phyloP scores from a whole-genome alignment of 371 early-diverging fungal genomes.

The Thermomucor indicae-seudaticae region DNA sequence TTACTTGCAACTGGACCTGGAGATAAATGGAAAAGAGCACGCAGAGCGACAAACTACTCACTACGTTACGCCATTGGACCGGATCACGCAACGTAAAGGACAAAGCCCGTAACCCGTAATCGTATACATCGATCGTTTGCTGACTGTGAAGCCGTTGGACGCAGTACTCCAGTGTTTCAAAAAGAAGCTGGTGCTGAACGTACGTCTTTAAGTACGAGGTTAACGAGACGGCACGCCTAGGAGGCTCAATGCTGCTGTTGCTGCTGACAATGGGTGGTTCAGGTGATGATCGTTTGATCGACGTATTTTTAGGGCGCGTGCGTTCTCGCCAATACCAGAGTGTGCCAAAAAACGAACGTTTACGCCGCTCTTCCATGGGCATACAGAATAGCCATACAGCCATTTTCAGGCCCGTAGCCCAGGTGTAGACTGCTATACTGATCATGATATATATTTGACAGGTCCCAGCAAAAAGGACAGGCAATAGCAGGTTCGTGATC shows the following conservation, averaged over 20 bases:
- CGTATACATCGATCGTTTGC: slow-evolving; percentile 2
- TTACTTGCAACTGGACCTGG: slow-evolving; percentile 29
- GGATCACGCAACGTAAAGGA: not conserved
- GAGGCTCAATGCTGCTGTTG: too few relatives aligned
- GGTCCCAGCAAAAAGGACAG: slow-evolving; percentile 26
- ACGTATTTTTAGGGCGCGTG: not conserved
- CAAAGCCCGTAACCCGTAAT: slow-evolving; percentile 4
- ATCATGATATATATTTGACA: slow-evolving; percentile 14
- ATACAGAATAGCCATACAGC: slow-evolving; percentile 36
- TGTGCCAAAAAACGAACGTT: slow-evolving; percentile 19
- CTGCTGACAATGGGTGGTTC: not conserved
- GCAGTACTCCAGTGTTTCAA: slow-evolving; percentile 10
- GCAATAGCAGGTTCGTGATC: slow-evolving; percentile 21
- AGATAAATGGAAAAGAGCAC: slow-evolving; percentile 29
- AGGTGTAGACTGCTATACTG: slow-evolving; percentile 17
- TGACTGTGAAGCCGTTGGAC: not conserved
- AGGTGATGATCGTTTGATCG: not conserved
- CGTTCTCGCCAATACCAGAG: slow-evolving; percentile 28
- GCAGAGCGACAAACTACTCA: slow-evolving; percentile 15
- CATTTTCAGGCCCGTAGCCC: slow-evolving; percentile 38
- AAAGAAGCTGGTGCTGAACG: slow-evolving; percentile 14
- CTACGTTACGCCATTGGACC: not conserved
- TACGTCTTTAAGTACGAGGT: slow-evolving; percentile 1
- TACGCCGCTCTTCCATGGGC: slow-evolving; percentile 30
- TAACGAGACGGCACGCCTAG: not conserved